phyloP scores from a whole-genome alignment of 371 early-diverging fungal species.

The Vavraia culicis region DNA sequence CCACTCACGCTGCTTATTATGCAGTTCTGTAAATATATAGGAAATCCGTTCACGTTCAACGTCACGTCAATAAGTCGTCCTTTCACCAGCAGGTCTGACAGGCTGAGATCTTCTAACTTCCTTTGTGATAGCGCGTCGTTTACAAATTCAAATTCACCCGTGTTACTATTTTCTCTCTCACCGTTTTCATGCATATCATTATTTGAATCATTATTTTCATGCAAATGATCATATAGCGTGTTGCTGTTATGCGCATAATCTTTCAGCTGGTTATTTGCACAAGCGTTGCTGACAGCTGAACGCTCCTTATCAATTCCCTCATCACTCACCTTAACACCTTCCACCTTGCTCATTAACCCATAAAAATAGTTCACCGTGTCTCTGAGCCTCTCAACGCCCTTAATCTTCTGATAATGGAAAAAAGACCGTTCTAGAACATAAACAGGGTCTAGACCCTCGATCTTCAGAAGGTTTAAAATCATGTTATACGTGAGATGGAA shows the following conservation, averaged over 20 bases:
- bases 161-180: not conserved
- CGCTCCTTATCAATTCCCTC: not conserved
- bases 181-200: not conserved
- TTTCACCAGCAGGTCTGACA: not conserved
- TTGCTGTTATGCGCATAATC: not conserved
- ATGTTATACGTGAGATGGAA: conserved; percentile 95
- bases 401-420: conserved; percentile 71
- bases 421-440: conserved; percentile 77
- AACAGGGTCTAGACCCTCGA: conserved; percentile 83
- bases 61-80: not conserved
- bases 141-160: not conserved
- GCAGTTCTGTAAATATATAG: too few species aligned
- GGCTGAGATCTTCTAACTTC: not conserved
- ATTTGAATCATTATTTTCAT: not conserved
- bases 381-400: conserved; percentile 1
- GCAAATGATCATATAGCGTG: not conserved
- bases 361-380: not conserved
- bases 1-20: too few species aligned
- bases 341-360: not conserved
- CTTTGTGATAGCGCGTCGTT: not conserved
- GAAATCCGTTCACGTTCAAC: not conserved
- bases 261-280: not conserved
- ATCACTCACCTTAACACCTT: not conserved
- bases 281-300: not conserved
- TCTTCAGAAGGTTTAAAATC: conserved; percentile 82